A percentile compares a stretch with the other conserved stretches of the same genome.
Evolutionary conservation across 441 rosid genomes (phyloP).

Genomic region (Raphanus hybrid): DNA sequence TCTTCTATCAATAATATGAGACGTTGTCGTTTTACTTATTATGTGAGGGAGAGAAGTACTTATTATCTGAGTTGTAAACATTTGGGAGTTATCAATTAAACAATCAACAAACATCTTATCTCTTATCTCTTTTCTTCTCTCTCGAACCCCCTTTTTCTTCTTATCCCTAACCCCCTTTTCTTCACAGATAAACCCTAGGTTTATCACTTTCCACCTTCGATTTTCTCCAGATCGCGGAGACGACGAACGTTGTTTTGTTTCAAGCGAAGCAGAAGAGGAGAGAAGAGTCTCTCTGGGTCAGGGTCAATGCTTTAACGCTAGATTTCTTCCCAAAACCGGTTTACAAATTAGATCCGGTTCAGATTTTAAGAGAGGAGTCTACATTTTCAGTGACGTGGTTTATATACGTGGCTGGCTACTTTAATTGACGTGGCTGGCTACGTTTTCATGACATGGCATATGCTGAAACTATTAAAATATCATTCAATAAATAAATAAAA

Average conservation of each 20-base stretch:
- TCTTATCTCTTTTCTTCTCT: no score
- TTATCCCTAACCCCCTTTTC: no score
- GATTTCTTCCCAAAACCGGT: conserved; percentile 24
- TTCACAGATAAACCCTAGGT: no score
- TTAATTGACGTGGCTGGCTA: conserved; percentile 33
- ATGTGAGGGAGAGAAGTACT: no score
- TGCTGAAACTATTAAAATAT: not conserved
- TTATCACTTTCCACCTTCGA: not conserved
- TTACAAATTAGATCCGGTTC: conserved; percentile 28
- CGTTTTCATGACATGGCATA: conserved; percentile 24
- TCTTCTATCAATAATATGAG: no score
- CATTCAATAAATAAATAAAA: not conserved
- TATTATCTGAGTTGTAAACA: no score
- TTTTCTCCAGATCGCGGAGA: conserved; percentile 33
- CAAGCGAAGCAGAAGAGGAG: conserved; percentile 10
- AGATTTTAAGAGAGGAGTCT: not conserved
- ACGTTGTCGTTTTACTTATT: no score
- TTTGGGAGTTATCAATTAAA: no score
- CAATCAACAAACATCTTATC: no score
- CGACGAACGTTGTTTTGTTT: conserved; percentile 10
- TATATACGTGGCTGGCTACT: conserved; percentile 5
- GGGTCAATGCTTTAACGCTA: not conserved
- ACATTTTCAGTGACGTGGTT: conserved; percentile 32
- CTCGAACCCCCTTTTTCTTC: no score
- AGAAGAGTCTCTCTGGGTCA: conserved; percentile 5